A percentile compares a stretch with the other conserved stretches of the same genome.
These are phyloP conservation scores for Eutrema yunnanense DNA, from an alignment of 345 rosid species.

Conservation along the genomic window DNA sequence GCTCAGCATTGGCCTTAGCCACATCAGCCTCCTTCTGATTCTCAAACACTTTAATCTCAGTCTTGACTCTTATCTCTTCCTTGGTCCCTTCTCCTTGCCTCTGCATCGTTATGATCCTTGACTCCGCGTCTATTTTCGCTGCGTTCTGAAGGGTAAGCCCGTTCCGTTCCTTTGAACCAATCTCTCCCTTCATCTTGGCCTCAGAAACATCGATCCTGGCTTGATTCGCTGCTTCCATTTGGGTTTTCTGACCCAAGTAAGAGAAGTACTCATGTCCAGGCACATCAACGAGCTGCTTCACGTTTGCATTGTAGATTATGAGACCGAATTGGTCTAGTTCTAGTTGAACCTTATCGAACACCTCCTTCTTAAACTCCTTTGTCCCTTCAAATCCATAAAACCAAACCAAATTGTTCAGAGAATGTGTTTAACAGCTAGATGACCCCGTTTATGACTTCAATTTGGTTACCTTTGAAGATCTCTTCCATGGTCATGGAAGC, in stretches of 20 bases:
- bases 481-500: conserved; percentile 94
- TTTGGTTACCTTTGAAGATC: conserved; percentile 44
- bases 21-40: conserved; percentile 70
- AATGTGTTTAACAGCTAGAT: neutral
- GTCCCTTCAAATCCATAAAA: conserved; percentile 27
- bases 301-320: conserved; percentile 66
- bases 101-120: conserved; percentile 51
- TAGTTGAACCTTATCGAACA: conserved; percentile 69
- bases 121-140: conserved; percentile 68
- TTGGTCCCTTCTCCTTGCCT: conserved; percentile 62
- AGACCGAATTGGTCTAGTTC: conserved; percentile 76
- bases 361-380: conserved; percentile 67
- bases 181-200: conserved; percentile 81
- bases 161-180: conserved; percentile 47
- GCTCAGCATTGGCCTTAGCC: conserved; percentile 60
- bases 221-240: conserved; percentile 83
- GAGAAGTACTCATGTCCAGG: conserved; percentile 81
- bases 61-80: conserved; percentile 61
- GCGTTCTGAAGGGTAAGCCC: conserved; percentile 74
- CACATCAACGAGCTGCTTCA: conserved; percentile 84
- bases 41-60: conserved; percentile 64
- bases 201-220: conserved; percentile 69
- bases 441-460: too few relatives aligned
- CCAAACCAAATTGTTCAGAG: neutral
- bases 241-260: conserved; percentile 82